Percentiles rank a stretch among this genome's conserved stretches.
These are phyloP conservation scores for Cercospora beticola DNA, from an alignment of 2,329 filamentous ascomycete genomes.

Conservation along the genomic window DNA sequence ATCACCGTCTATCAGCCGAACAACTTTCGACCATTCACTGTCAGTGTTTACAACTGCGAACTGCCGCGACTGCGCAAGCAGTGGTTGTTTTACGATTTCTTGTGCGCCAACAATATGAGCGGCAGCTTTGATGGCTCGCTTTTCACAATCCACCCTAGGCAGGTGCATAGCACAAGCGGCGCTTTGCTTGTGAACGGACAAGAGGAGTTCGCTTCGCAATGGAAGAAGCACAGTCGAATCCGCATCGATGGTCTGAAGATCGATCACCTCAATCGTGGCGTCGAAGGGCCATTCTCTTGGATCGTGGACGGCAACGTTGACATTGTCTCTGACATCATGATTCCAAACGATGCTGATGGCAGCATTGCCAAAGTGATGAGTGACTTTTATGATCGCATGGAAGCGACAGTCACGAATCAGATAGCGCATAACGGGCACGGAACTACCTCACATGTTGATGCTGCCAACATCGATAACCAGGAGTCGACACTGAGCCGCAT, in stretches of 20 bases:
- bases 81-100: slow-evolving; percentile 96
- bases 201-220: slow-evolving; percentile 67
- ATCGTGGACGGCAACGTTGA: slow-evolving; percentile 97
- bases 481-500: slow-evolving; percentile 12
- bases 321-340: slow-evolving; percentile 92
- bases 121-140: slow-evolving; percentile 93
- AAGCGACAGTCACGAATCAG: slow-evolving; percentile 73
- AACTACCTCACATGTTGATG: slow-evolving; percentile 6
- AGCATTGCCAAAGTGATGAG: slow-evolving; percentile 91
- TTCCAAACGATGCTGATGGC: slow-evolving; percentile 83
- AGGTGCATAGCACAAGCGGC: slow-evolving; percentile 77
- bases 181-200: slow-evolving; percentile 57
- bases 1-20: slow-evolving; percentile 88
- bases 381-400: slow-evolving; percentile 95
- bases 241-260: slow-evolving; percentile 92
- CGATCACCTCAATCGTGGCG: slow-evolving; percentile 90
- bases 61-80: slow-evolving; percentile 89
- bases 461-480: slow-evolving; percentile 30
- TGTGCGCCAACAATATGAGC: slow-evolving; percentile 93
- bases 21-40: slow-evolving; percentile 88
- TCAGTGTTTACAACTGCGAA: slow-evolving; percentile 95
- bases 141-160: slow-evolving; percentile 93
- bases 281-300: slow-evolving; percentile 94
- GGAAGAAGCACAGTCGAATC: slow-evolving; percentile 94
- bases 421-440: slow-evolving; percentile 20